Percentiles rank a stretch among this genome's conserved stretches.
Conservation (phyloP, 495 filamentous ascomycete genomes). For the Polyplosphaeria fusca region DNA sequence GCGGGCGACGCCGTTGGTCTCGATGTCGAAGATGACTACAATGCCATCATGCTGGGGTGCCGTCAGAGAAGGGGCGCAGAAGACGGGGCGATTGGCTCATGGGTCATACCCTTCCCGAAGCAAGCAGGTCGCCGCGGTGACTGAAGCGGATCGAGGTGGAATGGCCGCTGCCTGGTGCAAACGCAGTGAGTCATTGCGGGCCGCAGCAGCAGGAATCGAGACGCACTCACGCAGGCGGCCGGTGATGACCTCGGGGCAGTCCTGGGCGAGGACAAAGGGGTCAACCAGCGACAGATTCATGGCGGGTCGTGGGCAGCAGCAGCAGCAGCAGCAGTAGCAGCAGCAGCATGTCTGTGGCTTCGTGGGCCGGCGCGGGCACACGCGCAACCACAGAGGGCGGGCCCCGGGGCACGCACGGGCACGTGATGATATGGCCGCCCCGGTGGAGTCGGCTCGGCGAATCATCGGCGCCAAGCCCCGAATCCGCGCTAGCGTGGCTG, state of each 20-base stretch:
- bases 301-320: neutral
- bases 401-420: too few species aligned
- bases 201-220: neutral
- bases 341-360: too few species aligned
- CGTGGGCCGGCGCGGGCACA: too few species aligned
- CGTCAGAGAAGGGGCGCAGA: neutral
- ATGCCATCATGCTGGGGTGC: slow-evolving; percentile 70
- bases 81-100: slow-evolving; percentile 26
- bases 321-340: too few species aligned
- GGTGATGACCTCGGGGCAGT: slow-evolving; percentile 86
- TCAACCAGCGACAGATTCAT: slow-evolving; percentile 82
- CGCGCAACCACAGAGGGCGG: neutral
- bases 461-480: too few species aligned
- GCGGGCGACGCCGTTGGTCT: slow-evolving; percentile 90
- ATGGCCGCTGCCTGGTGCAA: slow-evolving; percentile 56
- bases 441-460: too few species aligned
- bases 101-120: slow-evolving; percentile 85
- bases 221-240: slow-evolving; percentile 73
- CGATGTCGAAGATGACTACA: slow-evolving; percentile 92
- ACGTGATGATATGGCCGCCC: neutral
- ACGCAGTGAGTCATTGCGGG: slow-evolving; percentile 20
- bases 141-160: slow-evolving; percentile 81
- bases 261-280: slow-evolving; percentile 83
- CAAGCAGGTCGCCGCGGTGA: slow-evolving; percentile 86
- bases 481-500: too few species aligned